Base-by-base conservation (phyloP, 441 rosid species). In the Bocquillonia castaneifolia region DNA sequence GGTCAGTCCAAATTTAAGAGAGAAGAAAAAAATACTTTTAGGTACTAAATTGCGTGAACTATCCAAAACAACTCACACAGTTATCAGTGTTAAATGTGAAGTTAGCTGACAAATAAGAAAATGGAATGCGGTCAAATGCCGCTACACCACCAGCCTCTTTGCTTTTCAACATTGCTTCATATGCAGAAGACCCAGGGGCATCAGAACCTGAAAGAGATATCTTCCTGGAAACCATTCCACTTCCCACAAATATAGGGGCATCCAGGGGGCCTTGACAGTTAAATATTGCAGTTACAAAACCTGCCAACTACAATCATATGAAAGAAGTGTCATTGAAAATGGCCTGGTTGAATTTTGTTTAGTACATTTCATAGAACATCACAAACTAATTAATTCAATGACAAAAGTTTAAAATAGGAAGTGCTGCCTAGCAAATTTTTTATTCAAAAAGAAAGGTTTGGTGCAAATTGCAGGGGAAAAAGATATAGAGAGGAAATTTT, bases 101-200 rank as follows among this genome's bases (percentile, higher is more conserved):
- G 83, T 95, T 95, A 68, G 99, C 99, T 39, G 98, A 95, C 32
- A 95, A 82, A 83, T 95, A 92, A 5, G 99, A 95, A 87, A 94
- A 88, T 62, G 99, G 99, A 80, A 94, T 84, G 64, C 92, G 96
- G 79, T 94, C 99, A 87, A 94, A 86, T 69, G 99, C 99, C 67
- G 98, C 99, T 79, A 94, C 94, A 59, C 97, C 99, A 72, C 99
- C 99, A 74, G 92, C 89, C 77, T 94, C 99, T 77, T 92, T 94
- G 86, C 82, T 92, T 84, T 84, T 92, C 84, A 88, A 74, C 88
- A 94, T 80, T 74, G 93, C 91, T 74, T 94, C 96, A 77, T 82
- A 86, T 56, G 99, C 99, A 81, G 85, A 64, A 55, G 96, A 86
- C 74, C 81, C 69, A 72, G 93, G 93, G 72, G 77, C 79, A 56